phyloP scores from a whole-genome alignment of 2,329 filamentous ascomycete species.

The Ophioceras dolichostomum region DNA sequence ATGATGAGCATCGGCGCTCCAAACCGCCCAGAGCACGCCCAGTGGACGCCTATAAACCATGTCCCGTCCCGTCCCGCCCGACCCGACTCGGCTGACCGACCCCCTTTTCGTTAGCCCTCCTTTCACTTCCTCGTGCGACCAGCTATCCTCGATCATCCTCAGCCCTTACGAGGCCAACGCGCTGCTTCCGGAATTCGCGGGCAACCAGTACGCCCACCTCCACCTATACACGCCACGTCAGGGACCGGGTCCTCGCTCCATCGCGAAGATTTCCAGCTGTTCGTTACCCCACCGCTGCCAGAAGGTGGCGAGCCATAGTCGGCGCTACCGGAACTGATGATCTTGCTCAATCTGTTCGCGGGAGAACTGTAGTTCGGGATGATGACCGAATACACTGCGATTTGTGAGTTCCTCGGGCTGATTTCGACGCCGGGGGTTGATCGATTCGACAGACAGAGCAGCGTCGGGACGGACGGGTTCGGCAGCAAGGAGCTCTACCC shows the following conservation, averaged over 20 bases:
- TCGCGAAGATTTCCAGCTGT: background rate
- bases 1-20: no score
- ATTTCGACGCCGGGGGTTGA: no score
- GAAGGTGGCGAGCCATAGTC: background rate
- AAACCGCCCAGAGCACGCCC: no score
- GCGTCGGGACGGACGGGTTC: constrained; percentile 22
- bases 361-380: constrained; percentile 51
- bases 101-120: no score
- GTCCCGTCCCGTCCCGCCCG: no score
- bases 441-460: no score
- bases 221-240: background rate
- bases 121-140: no score
- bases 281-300: background rate
- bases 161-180: constrained; percentile 48
- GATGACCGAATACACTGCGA: constrained; percentile 36
- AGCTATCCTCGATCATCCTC: no score
- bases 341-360: constrained; percentile 51
- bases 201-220: background rate
- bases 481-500: constrained; percentile 8
- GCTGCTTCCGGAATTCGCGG: constrained; percentile 20
- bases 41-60: no score
- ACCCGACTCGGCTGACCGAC: no score
- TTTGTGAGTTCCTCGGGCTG: constrained; percentile 40
- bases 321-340: constrained; percentile 22
- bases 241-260: background rate